Conservation (phyloP, 495 filamentous ascomycete species). For the Penicillium manginii region DNA sequence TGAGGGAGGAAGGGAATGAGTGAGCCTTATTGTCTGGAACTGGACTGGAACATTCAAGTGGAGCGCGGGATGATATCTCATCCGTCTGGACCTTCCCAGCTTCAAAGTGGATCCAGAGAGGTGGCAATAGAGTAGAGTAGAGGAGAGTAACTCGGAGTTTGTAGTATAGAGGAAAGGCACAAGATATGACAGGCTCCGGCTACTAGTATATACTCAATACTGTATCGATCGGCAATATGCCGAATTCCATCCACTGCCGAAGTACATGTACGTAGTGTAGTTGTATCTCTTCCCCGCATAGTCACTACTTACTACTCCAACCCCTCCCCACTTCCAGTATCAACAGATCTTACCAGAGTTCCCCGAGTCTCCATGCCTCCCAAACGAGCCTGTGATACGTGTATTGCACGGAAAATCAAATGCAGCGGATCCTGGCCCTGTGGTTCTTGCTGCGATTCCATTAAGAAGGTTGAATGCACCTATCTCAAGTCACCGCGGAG, state of each 20-base stretch:
- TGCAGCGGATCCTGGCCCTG: slow-evolving; percentile 39
- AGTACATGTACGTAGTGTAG: no score
- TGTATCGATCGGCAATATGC: background rate
- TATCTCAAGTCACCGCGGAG: slow-evolving; percentile 34
- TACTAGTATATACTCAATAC: no score
- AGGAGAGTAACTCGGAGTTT: no score
- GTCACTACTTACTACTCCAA: no score
- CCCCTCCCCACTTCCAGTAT: background rate
- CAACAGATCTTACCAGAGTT: slow-evolving; percentile 5
- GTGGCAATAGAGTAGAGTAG: no score
- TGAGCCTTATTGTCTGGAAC: background rate
- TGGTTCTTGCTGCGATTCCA: slow-evolving; percentile 27
- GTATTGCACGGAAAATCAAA: slow-evolving; percentile 38
- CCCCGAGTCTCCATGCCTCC: slow-evolving; percentile 21
- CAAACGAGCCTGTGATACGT: slow-evolving; percentile 39
- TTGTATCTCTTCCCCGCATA: background rate
- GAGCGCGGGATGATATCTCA: slow-evolving; percentile 4
- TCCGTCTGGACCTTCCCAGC: slow-evolving; percentile 16
- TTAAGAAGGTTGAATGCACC: slow-evolving; percentile 29
- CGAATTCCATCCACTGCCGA: background rate
- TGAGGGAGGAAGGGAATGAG: background rate
- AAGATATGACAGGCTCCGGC: no score
- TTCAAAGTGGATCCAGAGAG: no score
- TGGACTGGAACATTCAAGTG: background rate
- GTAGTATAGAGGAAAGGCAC: background rate